Percentiles rank a stretch among this genome's conserved stretches.
These are phyloP conservation scores for Aspergillus tamarii DNA, from an alignment of 2,329 filamentous ascomycete genomes.

Conservation along the genomic window DNA sequence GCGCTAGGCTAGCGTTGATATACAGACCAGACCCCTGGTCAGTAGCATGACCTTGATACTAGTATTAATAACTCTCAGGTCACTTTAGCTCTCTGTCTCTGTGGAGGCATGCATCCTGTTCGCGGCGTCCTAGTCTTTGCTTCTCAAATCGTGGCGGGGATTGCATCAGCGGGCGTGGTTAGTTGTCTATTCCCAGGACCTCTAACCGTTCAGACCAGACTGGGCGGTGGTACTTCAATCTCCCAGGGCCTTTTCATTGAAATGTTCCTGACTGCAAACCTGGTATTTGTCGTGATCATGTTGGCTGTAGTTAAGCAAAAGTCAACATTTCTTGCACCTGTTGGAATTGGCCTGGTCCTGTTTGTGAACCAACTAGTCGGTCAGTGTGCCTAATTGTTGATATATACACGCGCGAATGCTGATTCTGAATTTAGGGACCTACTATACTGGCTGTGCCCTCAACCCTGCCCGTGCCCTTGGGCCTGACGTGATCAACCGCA, in stretches of 20 bases:
- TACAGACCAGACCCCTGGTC: neutral
- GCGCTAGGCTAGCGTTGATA: neutral
- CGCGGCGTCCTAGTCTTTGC: constrained; percentile 57
- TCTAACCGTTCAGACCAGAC: constrained; percentile 60
- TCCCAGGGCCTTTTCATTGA: constrained; percentile 68
- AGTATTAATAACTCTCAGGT: constrained; percentile 36
- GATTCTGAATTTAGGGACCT: constrained; percentile 15
- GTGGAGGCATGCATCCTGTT: constrained; percentile 57
- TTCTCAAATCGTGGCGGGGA: constrained; percentile 62
- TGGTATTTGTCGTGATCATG: constrained; percentile 69
- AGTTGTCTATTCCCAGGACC: constrained; percentile 60
- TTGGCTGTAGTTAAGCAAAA: constrained; percentile 74
- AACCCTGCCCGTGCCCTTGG: constrained; percentile 55
- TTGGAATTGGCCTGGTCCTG: constrained; percentile 72
- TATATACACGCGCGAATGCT: neutral
- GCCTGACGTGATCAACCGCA: constrained; percentile 49
- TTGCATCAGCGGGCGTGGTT: constrained; percentile 62
- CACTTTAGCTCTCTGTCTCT: constrained; percentile 63
- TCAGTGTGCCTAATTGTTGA: constrained; percentile 13
- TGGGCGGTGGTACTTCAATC: constrained; percentile 56
- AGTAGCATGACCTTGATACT: neutral
- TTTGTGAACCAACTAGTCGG: constrained; percentile 63
- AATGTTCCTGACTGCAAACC: constrained; percentile 66
- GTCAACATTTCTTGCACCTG: constrained; percentile 69
- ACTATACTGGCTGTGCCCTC: constrained; percentile 53